Percentiles rank a stretch among this genome's conserved stretches.
phyloP scores from a whole-genome alignment of 768 basidiomycete genomes.

The Pulveroboletus sp. region DNA sequence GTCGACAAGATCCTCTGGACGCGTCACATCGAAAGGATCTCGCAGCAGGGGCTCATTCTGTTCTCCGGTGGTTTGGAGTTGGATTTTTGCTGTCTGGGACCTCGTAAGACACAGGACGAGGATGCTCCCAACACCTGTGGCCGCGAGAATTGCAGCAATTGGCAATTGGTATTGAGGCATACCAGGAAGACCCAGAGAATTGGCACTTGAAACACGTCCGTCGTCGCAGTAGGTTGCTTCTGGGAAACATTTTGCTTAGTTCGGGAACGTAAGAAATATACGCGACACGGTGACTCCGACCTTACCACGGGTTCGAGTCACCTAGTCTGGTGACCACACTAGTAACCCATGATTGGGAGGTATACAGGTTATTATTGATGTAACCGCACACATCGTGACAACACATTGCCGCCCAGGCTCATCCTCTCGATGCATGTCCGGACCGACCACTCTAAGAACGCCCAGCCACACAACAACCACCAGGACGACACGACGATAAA shows the following conservation, averaged over 20 bases:
- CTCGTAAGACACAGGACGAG: conserved; percentile 38
- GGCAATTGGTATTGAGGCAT: conserved; percentile 64
- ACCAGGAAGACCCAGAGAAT: not conserved
- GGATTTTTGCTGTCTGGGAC: conserved; percentile 46
- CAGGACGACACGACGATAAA: no score
- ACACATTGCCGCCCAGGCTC: no score
- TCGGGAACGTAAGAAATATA: not conserved
- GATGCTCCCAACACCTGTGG: conserved; percentile 43
- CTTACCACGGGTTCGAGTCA: no score
- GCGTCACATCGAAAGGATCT: conserved; percentile 72
- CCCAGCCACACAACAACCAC: no score
- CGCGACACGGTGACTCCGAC: conserved; percentile 2
- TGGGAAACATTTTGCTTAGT: no score
- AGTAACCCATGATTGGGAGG: no score
- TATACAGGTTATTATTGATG: no score
- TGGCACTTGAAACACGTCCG: not conserved
- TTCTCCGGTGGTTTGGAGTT: conserved; percentile 38
- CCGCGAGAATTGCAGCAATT: conserved; percentile 46
- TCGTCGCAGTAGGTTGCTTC: no score
- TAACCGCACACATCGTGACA: conserved; percentile 6
- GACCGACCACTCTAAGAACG: no score
- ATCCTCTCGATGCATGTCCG: no score
- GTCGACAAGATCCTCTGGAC: conserved; percentile 63
- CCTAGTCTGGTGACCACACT: no score
- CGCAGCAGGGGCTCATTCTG: conserved; percentile 21